These are phyloP conservation scores for Paramyrothecium sp. DNA, from an alignment of 2,329 filamentous ascomycete genomes.

Conservation along the genomic window DNA sequence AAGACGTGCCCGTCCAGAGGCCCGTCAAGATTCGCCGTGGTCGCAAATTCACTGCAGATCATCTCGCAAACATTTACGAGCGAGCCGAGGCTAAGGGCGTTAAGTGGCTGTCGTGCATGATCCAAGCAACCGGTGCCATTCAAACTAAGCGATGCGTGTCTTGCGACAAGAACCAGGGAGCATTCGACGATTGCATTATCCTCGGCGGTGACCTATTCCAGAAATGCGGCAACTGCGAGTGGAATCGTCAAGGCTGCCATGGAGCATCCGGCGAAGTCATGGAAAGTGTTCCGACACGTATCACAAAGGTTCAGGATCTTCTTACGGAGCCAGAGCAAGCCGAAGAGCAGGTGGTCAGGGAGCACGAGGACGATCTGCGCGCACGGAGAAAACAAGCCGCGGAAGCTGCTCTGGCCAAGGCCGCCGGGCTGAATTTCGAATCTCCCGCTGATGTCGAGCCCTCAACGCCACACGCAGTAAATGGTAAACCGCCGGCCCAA, in stretches of 20 bases:
- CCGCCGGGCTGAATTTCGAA: background rate
- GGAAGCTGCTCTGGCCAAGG: background rate
- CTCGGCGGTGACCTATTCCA: slow-evolving; percentile 39
- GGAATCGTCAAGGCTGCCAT: slow-evolving; percentile 40
- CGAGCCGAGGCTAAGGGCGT: slow-evolving; percentile 38
- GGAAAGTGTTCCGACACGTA: background rate
- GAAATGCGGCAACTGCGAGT: slow-evolving; percentile 51
- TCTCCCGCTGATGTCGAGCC: background rate
- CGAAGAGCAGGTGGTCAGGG: background rate
- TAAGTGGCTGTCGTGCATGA: slow-evolving; percentile 48
- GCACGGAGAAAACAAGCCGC: background rate
- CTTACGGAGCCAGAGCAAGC: background rate
- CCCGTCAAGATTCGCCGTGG: slow-evolving; percentile 39
- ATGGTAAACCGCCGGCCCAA: background rate
- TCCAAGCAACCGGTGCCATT: slow-evolving; percentile 46
- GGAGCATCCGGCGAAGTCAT: slow-evolving; percentile 15
- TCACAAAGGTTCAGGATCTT: background rate
- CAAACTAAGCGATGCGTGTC: slow-evolving; percentile 37
- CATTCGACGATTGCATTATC: slow-evolving; percentile 44
- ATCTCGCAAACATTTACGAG: slow-evolving; percentile 39
- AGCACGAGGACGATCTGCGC: background rate
- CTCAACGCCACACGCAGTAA: background rate
- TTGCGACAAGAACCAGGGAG: slow-evolving; percentile 41
- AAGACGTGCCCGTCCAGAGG: slow-evolving; percentile 34
- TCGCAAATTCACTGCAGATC: slow-evolving; percentile 36